Conservation (phyloP, 192 early-diverging fungal species). For the Gonapodya prolifera region DNA sequence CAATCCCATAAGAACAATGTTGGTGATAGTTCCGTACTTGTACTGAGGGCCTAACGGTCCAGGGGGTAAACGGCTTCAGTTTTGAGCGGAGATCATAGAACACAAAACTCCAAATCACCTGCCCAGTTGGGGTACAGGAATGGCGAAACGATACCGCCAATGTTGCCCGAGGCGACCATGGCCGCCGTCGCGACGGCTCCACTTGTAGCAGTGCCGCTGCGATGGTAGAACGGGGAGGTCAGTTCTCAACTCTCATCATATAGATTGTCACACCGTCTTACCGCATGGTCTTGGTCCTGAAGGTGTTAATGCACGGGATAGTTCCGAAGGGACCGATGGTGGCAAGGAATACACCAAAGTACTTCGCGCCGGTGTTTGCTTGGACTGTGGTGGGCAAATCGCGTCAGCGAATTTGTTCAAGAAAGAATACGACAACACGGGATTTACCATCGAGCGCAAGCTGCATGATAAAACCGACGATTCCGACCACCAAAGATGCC, state of each 20-base stretch:
- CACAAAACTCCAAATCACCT: background rate
- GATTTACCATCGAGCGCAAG: constrained; percentile 10
- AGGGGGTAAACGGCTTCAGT: background rate
- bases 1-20: background rate
- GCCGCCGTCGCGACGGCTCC: background rate
- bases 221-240: too few species aligned
- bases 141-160: background rate
- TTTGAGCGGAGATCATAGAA: background rate
- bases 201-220: background rate
- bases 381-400: background rate
- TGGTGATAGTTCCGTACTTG: background rate
- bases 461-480: constrained; percentile 31
- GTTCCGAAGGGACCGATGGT: background rate
- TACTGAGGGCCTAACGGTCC: background rate
- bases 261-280: too few species aligned
- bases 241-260: too few species aligned
- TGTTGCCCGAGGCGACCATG: background rate
- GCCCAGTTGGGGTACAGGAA: background rate
- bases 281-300: background rate
- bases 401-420: too few species aligned
- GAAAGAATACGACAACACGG: too few species aligned
- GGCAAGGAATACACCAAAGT: background rate
- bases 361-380: background rate
- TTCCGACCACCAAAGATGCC: constrained; percentile 12
- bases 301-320: background rate